phyloP scores from a whole-genome alignment of 73 alveolate species.

The Tetrahymena borealis region DNA sequence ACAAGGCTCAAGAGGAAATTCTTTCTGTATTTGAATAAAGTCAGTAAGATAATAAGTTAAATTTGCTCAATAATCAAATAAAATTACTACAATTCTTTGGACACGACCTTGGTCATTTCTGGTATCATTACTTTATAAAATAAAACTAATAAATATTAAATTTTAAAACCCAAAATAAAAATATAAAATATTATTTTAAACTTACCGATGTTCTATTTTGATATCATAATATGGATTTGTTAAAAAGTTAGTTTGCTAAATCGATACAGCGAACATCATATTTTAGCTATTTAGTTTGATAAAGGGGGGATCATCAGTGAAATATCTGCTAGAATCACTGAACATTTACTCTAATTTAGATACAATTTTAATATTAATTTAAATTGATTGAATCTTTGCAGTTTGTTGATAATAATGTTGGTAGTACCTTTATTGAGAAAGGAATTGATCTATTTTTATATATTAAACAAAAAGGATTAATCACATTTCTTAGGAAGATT shows the following conservation, averaged over 20 bases:
- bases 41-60: not conserved
- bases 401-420: no score
- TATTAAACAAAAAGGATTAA: not conserved
- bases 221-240: not conserved
- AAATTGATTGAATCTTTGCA: no score
- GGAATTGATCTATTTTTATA: not conserved
- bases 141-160: no score
- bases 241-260: not conserved
- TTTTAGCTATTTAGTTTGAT: not conserved
- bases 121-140: no score
- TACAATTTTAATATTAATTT: no score
- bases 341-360: not conserved
- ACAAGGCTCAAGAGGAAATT: not conserved
- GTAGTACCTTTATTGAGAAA: not conserved
- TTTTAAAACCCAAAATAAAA: no score
- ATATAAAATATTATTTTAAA: no score
- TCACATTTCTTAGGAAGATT: no score
- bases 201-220: not conserved
- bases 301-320: not conserved
- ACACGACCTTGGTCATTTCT: no score
- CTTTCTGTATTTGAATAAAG: not conserved
- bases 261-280: not conserved
- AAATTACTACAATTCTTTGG: no score
- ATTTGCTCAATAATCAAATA: no score
- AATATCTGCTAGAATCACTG: not conserved